Conservation (phyloP, 306 rosid species). For the Carpinus viminea region DNA sequence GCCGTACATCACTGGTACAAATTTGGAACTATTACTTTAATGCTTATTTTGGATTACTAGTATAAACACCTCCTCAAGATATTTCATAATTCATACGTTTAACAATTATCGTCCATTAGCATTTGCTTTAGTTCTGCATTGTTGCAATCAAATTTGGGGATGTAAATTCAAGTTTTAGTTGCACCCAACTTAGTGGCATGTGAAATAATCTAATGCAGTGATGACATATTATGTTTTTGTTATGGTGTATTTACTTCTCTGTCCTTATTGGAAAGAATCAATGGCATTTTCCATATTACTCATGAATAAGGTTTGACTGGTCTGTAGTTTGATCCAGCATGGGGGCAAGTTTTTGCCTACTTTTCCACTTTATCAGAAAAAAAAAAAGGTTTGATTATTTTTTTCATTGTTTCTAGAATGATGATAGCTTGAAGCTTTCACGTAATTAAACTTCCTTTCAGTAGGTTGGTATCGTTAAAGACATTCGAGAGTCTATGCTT, state of each 20-base stretch:
- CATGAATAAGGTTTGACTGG: neutral
- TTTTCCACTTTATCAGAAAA: too few relatives aligned
- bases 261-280: constrained; percentile 9
- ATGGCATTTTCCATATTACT: neutral
- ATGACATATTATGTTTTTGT: neutral
- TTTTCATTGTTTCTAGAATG: constrained; percentile 11
- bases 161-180: constrained; percentile 12
- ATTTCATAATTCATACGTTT: too few relatives aligned
- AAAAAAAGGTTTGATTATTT: neutral
- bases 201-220: neutral
- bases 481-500: constrained; percentile 93
- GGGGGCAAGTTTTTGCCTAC: too few relatives aligned
- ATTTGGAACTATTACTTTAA: constrained; percentile 16
- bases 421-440: constrained; percentile 29
- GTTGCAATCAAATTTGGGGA: neutral
- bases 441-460: constrained; percentile 40
- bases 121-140: neutral
- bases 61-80: neutral
- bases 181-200: neutral
- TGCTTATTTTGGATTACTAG: neutral
- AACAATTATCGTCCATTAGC: neutral
- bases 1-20: constrained; percentile 83
- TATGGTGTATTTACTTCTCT: constrained; percentile 11
- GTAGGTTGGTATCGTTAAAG: constrained; percentile 92
- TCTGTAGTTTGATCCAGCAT: too few relatives aligned